phyloP scores from a whole-genome alignment of 2,329 filamentous ascomycete genomes.

The Thielaviopsis ethacetica region DNA sequence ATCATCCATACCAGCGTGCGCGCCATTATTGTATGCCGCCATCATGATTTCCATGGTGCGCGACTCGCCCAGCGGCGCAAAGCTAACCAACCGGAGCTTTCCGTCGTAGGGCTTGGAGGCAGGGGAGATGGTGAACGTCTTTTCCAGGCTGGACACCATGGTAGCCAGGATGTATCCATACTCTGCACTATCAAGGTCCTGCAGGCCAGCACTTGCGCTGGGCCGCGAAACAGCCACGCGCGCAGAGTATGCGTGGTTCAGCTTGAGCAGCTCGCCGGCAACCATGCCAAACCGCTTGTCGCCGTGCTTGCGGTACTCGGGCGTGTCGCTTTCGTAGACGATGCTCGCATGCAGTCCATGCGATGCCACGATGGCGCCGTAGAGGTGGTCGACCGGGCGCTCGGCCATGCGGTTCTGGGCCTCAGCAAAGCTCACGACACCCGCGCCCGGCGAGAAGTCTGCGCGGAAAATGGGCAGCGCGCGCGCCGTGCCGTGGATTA shows the following conservation, averaged over 20 bases:
- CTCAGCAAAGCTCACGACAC: slow-evolving; percentile 24
- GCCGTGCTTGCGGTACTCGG: slow-evolving; percentile 62
- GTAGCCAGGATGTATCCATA: slow-evolving; percentile 67
- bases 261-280: slow-evolving; percentile 53
- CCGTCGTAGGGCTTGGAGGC: slow-evolving; percentile 53
- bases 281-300: slow-evolving; percentile 70
- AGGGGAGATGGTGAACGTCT: slow-evolving; percentile 69
- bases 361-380: slow-evolving; percentile 72
- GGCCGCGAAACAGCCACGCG: slow-evolving; percentile 21
- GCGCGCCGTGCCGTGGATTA: slow-evolving; percentile 39
- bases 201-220: slow-evolving; percentile 11
- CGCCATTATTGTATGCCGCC: slow-evolving; percentile 40
- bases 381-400: slow-evolving; percentile 25
- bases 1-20: slow-evolving; percentile 36
- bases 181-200: slow-evolving; percentile 16
- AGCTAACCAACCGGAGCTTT: slow-evolving; percentile 54
- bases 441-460: slow-evolving; percentile 41
- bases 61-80: slow-evolving; percentile 48
- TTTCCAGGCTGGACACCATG: slow-evolving; percentile 67
- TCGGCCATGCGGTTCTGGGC: not conserved
- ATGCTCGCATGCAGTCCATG: slow-evolving; percentile 83
- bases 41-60: slow-evolving; percentile 65
- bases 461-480: slow-evolving; percentile 47
- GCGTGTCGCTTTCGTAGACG: slow-evolving; percentile 81
- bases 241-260: slow-evolving; percentile 34